Conservation (phyloP, 495 filamentous ascomycete species). For the Lasiosphaeria ovina region DNA sequence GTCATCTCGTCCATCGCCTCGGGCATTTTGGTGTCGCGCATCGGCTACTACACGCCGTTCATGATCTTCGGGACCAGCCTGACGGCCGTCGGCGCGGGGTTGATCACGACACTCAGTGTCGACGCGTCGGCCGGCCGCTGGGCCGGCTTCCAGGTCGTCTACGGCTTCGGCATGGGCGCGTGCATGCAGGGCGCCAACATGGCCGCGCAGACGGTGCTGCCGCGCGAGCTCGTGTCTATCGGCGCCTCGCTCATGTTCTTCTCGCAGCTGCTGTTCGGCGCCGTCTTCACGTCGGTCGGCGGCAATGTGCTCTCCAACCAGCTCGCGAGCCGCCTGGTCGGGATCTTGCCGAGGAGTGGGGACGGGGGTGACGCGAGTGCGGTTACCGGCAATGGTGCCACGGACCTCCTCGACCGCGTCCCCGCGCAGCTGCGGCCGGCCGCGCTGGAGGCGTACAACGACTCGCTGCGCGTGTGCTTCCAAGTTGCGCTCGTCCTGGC, state of each 20-base stretch:
- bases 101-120: constrained; percentile 57
- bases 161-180: constrained; percentile 49
- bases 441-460: constrained; percentile 20
- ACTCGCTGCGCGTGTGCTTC: constrained; percentile 41
- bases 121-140: constrained; percentile 49
- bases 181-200: constrained; percentile 35
- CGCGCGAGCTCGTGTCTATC: constrained; percentile 51
- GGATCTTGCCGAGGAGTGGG: constrained; percentile 15
- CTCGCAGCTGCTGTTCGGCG: constrained; percentile 57
- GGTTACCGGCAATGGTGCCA: constrained; percentile 41
- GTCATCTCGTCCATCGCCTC: constrained; percentile 53
- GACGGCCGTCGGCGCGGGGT: constrained; percentile 57
- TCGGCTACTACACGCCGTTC: constrained; percentile 44
- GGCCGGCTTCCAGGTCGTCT: constrained; percentile 61
- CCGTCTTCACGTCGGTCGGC: constrained; percentile 59
- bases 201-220: constrained; percentile 45
- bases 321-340: constrained; percentile 44
- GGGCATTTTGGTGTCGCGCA: constrained; percentile 27
- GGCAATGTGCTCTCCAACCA: constrained; percentile 60
- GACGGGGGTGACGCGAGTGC: constrained; percentile 11
- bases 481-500: neutral
- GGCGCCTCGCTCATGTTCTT: constrained; percentile 61
- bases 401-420: constrained; percentile 36
- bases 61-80: constrained; percentile 52
- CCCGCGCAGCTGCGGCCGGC: constrained; percentile 19